Percentiles rank a stretch among this genome's conserved stretches.
Evolutionary conservation across 1,139 yeast genomes (phyloP).

Genomic region (Suhomyces atakaporum): DNA sequence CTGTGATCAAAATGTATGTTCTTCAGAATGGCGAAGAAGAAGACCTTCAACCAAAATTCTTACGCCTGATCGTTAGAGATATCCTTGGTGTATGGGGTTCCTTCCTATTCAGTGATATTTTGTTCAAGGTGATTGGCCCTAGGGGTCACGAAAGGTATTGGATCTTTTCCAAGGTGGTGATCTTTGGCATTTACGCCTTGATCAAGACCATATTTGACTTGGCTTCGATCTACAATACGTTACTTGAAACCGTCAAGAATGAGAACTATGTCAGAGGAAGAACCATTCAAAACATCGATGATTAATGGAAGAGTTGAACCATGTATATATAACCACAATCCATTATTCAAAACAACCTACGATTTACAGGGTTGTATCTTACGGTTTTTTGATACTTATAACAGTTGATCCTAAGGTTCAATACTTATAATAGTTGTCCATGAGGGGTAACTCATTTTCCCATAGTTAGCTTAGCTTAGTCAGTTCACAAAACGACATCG

Average conservation of each 20-base stretch:
- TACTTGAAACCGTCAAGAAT: constrained; percentile 54
- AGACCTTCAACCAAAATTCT: constrained; percentile 4
- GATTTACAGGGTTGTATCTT: too few species aligned
- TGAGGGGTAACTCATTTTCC: not conserved
- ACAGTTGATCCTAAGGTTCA: not conserved
- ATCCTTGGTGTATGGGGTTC: constrained; percentile 20
- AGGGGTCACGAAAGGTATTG: constrained; percentile 1
- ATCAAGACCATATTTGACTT: constrained; percentile 15
- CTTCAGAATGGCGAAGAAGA: constrained; percentile 7
- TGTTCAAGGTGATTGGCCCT: not conserved
- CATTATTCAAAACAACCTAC: too few species aligned
- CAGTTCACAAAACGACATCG: not conserved
- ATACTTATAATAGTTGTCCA: not conserved
- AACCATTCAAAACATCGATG: constrained; percentile 56
- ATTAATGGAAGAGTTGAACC: too few species aligned
- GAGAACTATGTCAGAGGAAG: constrained; percentile 64
- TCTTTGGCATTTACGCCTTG: constrained; percentile 19
- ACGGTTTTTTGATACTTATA: not conserved
- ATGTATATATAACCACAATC: too few species aligned
- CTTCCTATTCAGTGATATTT: constrained; percentile 10
- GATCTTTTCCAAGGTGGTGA: constrained; percentile 6
- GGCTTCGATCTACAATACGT: constrained; percentile 18
- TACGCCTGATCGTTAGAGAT: constrained; percentile 16
- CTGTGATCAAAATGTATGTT: constrained; percentile 2
- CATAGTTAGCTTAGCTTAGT: constrained; percentile 1